phyloP scores from a whole-genome alignment of 2,329 filamentous ascomycete species.

The Alternaria arbusti region DNA sequence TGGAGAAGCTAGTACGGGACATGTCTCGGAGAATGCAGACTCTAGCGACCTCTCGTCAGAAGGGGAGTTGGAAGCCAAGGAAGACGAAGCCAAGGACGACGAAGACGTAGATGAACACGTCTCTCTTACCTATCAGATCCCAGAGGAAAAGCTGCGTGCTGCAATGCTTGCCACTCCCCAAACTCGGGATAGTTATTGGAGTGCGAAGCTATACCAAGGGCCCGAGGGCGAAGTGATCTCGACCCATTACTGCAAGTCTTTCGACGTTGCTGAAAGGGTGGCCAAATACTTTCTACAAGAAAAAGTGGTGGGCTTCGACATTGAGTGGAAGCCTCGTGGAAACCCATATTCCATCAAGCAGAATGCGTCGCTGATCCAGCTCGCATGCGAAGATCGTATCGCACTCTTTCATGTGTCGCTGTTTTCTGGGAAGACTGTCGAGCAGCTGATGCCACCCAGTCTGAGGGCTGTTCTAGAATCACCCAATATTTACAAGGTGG shows the following conservation, averaged over 20 bases:
- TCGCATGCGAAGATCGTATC: conserved; percentile 78
- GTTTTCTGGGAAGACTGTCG: conserved; percentile 43
- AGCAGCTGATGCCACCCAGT: conserved; percentile 71
- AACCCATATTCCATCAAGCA: conserved; percentile 68
- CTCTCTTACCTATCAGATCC: conserved; percentile 43
- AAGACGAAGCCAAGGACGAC: conserved; percentile 13
- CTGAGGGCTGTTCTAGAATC: conserved; percentile 77
- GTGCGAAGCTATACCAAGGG: conserved; percentile 69
- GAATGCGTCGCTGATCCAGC: conserved; percentile 82
- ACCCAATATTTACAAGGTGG: conserved; percentile 71
- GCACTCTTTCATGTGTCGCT: conserved; percentile 79
- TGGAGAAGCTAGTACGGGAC: background rate
- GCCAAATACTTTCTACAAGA: conserved; percentile 72
- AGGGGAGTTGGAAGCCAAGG: conserved; percentile 1
- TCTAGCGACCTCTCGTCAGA: background rate
- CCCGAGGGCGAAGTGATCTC: conserved; percentile 61
- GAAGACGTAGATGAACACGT: conserved; percentile 23
- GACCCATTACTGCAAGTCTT: conserved; percentile 79
- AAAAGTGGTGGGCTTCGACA: conserved; percentile 80
- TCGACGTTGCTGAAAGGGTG: conserved; percentile 71
- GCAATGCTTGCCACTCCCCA: conserved; percentile 41
- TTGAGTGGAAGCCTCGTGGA: conserved; percentile 74
- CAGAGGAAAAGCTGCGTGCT: conserved; percentile 30
- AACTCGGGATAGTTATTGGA: conserved; percentile 63
- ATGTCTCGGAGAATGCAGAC: background rate